Base-by-base conservation (phyloP, 2,329 filamentous ascomycete genomes). In the Didymella segeticola region DNA sequence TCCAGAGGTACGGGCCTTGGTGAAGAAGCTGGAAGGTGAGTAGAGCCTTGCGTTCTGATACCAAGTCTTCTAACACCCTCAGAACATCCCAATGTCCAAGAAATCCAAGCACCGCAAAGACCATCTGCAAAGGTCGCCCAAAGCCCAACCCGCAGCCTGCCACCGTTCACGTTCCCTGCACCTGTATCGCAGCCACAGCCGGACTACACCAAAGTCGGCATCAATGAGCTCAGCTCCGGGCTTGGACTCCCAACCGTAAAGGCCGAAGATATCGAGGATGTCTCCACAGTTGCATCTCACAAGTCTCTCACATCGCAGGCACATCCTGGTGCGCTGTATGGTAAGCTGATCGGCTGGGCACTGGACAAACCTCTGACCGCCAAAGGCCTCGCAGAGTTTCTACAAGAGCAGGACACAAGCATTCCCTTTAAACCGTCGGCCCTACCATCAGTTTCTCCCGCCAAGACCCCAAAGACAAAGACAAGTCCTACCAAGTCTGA, bases 311-410 rank as follows among this genome's bases (percentile, higher is more conserved):
- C 19, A 26, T 37, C 42, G 19, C 51, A 58, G 22, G 33, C 34
- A 14, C 11, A 34, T 26, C 34, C 41, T 9, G 43, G 55, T 29
- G 39, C 25, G 15, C 48, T 63, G 8, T 54, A 57, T 50, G 56
- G 57, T 58, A 61, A 62, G 57, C 63, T 68, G 20, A 62, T 68
- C 14, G 58, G 43, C 8, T 43, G 43, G 52, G 66, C 66, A 20
- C 46, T 64, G 20, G 53, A 54, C 17, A 63, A 60, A 47, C 53
- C 64, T 39, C 57, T 68, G 31, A 67, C 63, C 11, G 60, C 64
- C 31, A 49, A 61, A 43, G 50, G 36, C 11, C 43, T 68, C 53
- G 65, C 60, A 43, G 51, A 57, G 19, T 56, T 55, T 22, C 38
- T 68, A 10, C 34, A 45, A 2, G 51, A 36, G n/a, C 47, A 48